Evolutionary conservation across 176 grass and related monocot species (phyloP).

Genomic region (Phoenix roebelenii): DNA sequence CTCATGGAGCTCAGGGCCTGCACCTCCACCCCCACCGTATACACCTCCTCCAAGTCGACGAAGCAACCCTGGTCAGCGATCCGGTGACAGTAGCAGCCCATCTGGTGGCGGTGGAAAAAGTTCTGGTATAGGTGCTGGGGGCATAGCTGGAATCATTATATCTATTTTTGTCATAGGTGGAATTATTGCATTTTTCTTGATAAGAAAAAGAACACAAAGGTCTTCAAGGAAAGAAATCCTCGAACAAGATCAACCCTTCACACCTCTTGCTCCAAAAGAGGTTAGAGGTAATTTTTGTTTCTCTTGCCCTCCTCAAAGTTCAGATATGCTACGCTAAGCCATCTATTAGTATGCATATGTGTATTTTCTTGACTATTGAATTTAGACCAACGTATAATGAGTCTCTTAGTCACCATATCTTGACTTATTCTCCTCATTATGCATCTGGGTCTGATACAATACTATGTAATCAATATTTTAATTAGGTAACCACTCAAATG

Average conservation of each 20-base stretch:
- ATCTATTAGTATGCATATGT: too few relatives aligned
- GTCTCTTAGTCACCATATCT: too few relatives aligned
- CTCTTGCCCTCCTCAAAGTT: too few relatives aligned
- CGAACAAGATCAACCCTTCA: slow-evolving; percentile 69
- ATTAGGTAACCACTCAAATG: too few relatives aligned
- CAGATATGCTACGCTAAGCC: too few relatives aligned
- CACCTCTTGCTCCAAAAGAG: slow-evolving; percentile 53
- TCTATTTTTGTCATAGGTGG: slow-evolving; percentile 64
- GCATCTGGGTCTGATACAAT: too few relatives aligned
- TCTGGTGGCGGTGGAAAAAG: slow-evolving; percentile 32
- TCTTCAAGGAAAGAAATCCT: slow-evolving; percentile 35
- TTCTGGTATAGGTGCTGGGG: slow-evolving; percentile 66
- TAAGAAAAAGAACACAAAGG: slow-evolving; percentile 54
- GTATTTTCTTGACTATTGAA: too few relatives aligned
- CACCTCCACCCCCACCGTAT: slow-evolving; percentile 84
- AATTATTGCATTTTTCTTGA: slow-evolving; percentile 59
- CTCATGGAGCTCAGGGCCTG: slow-evolving; percentile 76
- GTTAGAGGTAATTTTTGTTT: slow-evolving; percentile 42
- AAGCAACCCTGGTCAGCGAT: slow-evolving; percentile 47
- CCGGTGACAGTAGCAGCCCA: slow-evolving; percentile 26
- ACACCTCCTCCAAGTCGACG: slow-evolving; percentile 54
- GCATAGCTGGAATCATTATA: slow-evolving; percentile 79
- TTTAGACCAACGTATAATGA: too few relatives aligned
- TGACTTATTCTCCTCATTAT: too few relatives aligned
- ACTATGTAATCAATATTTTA: too few relatives aligned